Evolutionary conservation across 2,329 filamentous ascomycete species (phyloP), one percentile per base, ranked within the genome.

Genomic region (Pseudogymnoascus sp.): DNA sequence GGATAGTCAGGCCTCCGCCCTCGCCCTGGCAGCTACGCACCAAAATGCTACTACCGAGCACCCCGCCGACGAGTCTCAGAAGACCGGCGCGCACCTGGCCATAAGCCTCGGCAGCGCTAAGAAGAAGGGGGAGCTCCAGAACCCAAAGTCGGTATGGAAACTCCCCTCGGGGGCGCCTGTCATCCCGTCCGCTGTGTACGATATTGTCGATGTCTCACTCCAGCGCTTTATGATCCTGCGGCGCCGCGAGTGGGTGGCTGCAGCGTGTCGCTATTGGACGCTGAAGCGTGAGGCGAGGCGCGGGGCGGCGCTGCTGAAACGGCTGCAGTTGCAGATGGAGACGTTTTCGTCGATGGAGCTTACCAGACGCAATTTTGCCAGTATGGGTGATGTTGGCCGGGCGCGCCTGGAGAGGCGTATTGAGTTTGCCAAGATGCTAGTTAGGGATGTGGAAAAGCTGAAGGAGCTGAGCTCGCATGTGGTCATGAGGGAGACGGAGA

Each of bases 271-370:
- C 68, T 99, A 97, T 75, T 99, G 94, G 94, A 97, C 94, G 0
- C 76, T 99, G 65, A 99, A 99, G 77, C 86, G 94, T 62, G 94
- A 99, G 74, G 90, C 93, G 65, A 86, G 94, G 35, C 84, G 94
- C 63, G 94, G 94, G 55, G 94, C 94, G 31, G 91, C 94, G 3
- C 80, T 99, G 61, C 82, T 99, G 64, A 97, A 97, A 76, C 86
- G 94, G 36, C 80, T 99, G 18, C 94, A 99, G 73, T 78, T 97
- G 62, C 92, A 97, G 74, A 89, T 97, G 82, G 93, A 97, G 74
- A 90, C 91, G 0, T 99, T 97, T 74, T 93, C 93, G 5, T 96
- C 92, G 0, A 96, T 97, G 88, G 94, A 99, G 75, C 87, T 99
- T 67, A 97, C 94, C 1, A 84, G 94, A 60, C 88, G 94, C 63